Evolutionary conservation across 208 protist species (phyloP).

Genomic region (Leishmania major): DNA sequence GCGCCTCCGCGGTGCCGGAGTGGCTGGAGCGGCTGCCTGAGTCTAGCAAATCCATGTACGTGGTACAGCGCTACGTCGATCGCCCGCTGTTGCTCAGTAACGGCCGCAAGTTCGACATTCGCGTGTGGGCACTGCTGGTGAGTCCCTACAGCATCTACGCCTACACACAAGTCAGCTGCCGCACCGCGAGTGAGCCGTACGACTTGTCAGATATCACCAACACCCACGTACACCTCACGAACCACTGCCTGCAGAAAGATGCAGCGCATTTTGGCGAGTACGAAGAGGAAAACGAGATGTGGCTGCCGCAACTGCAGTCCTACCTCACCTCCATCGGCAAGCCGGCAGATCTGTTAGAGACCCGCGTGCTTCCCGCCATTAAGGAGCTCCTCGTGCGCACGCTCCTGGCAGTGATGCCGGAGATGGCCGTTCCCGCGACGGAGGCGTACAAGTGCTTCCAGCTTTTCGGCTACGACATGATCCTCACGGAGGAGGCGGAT

Average conservation of each 20-base stretch:
- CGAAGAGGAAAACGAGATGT: constrained; percentile 91
- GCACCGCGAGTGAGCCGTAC: constrained; percentile 72
- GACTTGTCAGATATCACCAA: constrained; percentile 52
- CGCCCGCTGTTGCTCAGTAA: constrained; percentile 79
- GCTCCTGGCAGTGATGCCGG: constrained; percentile 57
- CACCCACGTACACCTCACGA: constrained; percentile 78
- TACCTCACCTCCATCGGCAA: constrained; percentile 54
- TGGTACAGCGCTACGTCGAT: constrained; percentile 88
- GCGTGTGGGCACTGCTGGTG: constrained; percentile 78
- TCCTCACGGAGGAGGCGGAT: constrained; percentile 72
- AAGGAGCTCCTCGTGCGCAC: constrained; percentile 73
- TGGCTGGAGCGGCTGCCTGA: constrained; percentile 47
- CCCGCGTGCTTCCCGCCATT: constrained; percentile 62
- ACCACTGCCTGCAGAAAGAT: constrained; percentile 87
- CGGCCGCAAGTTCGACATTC: constrained; percentile 91
- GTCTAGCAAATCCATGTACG: constrained; percentile 38
- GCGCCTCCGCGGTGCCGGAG: constrained; percentile 31
- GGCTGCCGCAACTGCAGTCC: constrained; percentile 65
- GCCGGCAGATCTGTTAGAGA: constrained; percentile 40
- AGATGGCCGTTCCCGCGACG: constrained; percentile 47
- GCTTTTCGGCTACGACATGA: constrained; percentile 91
- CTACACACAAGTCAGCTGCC: constrained; percentile 86
- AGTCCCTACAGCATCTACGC: constrained; percentile 75
- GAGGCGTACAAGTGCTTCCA: constrained; percentile 87
- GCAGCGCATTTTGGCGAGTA: constrained; percentile 61